A percentile compares a stretch with the other conserved stretches of the same genome.
phyloP scores from a whole-genome alignment of 768 basidiomycete genomes.

The Daedaleopsis nitida region DNA sequence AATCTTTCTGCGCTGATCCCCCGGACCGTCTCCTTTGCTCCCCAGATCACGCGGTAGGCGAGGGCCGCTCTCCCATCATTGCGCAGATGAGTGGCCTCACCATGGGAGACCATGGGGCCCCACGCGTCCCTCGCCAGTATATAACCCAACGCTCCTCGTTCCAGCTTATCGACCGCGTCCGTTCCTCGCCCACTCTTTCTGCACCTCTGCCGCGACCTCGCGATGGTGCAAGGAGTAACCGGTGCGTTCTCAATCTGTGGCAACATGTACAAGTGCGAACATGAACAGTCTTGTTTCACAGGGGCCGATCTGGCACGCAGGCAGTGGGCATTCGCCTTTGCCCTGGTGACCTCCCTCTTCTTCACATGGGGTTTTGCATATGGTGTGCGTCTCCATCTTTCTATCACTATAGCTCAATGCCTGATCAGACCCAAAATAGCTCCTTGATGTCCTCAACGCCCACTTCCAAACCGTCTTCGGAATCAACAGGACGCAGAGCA shows the following conservation, averaged over 20 bases:
- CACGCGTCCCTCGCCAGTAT: constrained; percentile 15
- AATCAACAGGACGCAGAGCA: constrained; percentile 70
- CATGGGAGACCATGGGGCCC: constrained; percentile 16
- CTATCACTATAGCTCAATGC: neutral
- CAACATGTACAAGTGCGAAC: neutral
- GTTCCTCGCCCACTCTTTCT: constrained; percentile 10
- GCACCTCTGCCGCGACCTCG: constrained; percentile 13
- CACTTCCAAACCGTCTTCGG: constrained; percentile 74
- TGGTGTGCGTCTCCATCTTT: constrained; percentile 45
- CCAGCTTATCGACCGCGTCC: constrained; percentile 11
- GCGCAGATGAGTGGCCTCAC: neutral
- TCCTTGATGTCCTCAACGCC: constrained; percentile 68
- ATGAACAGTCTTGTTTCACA: constrained; percentile 8
- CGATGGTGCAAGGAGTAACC: constrained; percentile 45
- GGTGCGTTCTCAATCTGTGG: constrained; percentile 31
- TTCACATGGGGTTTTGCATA: constrained; percentile 80
- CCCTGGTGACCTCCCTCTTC: constrained; percentile 73
- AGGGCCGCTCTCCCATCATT: constrained; percentile 8
- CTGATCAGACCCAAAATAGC: constrained; percentile 39
- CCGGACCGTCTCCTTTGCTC: constrained; percentile 9
- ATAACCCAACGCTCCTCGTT: constrained; percentile 7
- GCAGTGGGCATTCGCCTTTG: constrained; percentile 60
- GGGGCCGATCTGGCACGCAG: constrained; percentile 47
- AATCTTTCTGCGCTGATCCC: constrained; percentile 6
- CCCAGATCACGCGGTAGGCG: constrained; percentile 20